These are phyloP conservation scores for Pichia paraexigua DNA, from an alignment of 805 yeast species.

Conservation along the genomic window DNA sequence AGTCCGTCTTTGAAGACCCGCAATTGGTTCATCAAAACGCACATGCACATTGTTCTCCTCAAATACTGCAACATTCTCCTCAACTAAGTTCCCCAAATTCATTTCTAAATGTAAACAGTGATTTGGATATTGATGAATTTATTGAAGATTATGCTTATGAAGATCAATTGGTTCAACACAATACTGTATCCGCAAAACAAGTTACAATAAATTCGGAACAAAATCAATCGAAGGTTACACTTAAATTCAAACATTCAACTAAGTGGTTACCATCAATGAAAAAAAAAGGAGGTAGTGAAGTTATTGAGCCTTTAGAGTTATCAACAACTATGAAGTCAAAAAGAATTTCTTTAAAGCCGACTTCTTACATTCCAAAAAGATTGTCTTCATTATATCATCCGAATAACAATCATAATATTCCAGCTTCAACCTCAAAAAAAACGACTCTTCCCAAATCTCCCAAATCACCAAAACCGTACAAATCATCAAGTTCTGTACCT, in stretches of 20 bases:
- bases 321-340: neutral
- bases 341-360: neutral
- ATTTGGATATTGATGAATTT: neutral
- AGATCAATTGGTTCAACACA: neutral
- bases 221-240: neutral
- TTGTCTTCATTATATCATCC: neutral
- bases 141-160: neutral
- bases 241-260: conserved; percentile 1
- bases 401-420: neutral
- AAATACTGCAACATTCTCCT: neutral
- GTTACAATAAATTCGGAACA: neutral
- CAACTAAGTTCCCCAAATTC: neutral
- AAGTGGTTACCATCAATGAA: conserved; percentile 6
- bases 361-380: neutral
- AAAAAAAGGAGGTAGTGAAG: neutral
- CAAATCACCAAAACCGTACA: neutral
- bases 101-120: neutral
- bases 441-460: neutral
- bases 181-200: neutral
- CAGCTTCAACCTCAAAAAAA: neutral
- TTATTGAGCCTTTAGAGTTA: neutral
- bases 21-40: neutral
- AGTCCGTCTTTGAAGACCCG: neutral
- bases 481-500: neutral
- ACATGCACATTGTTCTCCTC: neutral